Conservation (phyloP, 2,329 filamentous ascomycete species). For the Calonectria crousiana region DNA sequence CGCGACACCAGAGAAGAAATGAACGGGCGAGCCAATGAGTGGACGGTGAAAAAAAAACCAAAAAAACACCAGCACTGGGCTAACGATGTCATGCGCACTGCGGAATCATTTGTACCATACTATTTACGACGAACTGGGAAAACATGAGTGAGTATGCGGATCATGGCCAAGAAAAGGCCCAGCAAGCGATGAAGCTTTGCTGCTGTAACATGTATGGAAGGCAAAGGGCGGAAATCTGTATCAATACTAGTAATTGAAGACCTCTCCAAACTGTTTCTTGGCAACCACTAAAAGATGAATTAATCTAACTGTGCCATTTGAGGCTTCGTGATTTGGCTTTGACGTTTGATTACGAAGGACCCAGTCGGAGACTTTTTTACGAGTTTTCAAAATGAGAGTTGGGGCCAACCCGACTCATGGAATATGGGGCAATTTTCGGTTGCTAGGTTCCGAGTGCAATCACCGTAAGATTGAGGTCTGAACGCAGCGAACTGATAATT, state of each 20-base stretch:
- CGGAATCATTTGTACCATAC: conserved; percentile 22
- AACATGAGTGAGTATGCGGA: neutral
- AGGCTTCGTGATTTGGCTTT: conserved; percentile 2
- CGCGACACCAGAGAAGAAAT: conserved; percentile 36
- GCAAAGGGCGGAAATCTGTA: neutral
- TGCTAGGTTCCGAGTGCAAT: neutral
- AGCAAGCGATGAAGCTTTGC: neutral
- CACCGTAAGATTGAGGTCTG: conserved; percentile 21
- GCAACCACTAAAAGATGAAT: neutral
- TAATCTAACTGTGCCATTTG: neutral
- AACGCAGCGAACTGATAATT: conserved; percentile 1
- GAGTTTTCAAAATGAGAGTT: neutral
- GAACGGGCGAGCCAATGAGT: conserved; percentile 13
- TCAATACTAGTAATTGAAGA: conserved; percentile 6
- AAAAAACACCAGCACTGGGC: neutral
- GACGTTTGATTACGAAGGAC: neutral
- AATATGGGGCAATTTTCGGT: conserved; percentile 12
- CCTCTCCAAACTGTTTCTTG: neutral
- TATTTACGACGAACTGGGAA: conserved; percentile 18
- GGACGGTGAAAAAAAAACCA: neutral
- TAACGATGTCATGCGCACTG: conserved; percentile 11
- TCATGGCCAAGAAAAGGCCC: neutral
- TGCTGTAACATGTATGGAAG: neutral
- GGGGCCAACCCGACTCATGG: neutral
- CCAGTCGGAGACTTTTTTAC: neutral